These are phyloP conservation scores for Macrolepiota albuminosa DNA, from an alignment of 768 basidiomycete species.

Conservation along the genomic window DNA sequence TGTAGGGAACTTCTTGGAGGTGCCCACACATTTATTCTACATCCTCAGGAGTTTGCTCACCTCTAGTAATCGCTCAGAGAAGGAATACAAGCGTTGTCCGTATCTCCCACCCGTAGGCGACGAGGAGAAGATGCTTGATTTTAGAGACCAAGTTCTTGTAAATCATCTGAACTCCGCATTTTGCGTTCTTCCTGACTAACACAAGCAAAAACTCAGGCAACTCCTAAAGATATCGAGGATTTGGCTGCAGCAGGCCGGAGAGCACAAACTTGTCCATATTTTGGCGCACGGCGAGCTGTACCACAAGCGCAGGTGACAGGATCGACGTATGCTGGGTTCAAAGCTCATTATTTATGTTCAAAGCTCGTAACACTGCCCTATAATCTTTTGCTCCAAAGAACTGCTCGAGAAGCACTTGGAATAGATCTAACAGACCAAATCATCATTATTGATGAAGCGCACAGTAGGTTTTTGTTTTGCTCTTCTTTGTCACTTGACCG, in stretches of 20 bases:
- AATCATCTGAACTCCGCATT: slow-evolving; percentile 20
- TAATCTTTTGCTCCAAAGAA: slow-evolving; percentile 80
- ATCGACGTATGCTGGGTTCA: neutral
- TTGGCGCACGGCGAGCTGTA: slow-evolving; percentile 83
- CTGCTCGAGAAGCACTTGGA: slow-evolving; percentile 80
- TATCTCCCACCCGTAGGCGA: slow-evolving; percentile 71
- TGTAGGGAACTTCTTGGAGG: slow-evolving; percentile 80
- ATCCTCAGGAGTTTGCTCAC: neutral
- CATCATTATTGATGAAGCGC: slow-evolving; percentile 93
- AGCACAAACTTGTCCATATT: slow-evolving; percentile 83
- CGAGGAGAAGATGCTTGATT: slow-evolving; percentile 67
- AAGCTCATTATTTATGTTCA: neutral
- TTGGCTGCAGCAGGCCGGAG: slow-evolving; percentile 69
- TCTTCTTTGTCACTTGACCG: neutral
- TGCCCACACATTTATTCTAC: slow-evolving; percentile 20
- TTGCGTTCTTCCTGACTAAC: neutral
- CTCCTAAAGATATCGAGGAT: slow-evolving; percentile 93
- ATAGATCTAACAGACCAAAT: slow-evolving; percentile 83
- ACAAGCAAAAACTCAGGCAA: slow-evolving; percentile 46
- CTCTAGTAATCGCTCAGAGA: slow-evolving; percentile 33
- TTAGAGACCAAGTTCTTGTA: slow-evolving; percentile 85
- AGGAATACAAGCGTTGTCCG: slow-evolving; percentile 66
- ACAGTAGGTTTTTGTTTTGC: slow-evolving; percentile 57
- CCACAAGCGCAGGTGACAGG: slow-evolving; percentile 76
- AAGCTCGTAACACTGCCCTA: slow-evolving; percentile 93